These are phyloP conservation scores for Bruguiera gymnorhiza DNA, from an alignment of 345 rosid species.

Conservation along the genomic window DNA sequence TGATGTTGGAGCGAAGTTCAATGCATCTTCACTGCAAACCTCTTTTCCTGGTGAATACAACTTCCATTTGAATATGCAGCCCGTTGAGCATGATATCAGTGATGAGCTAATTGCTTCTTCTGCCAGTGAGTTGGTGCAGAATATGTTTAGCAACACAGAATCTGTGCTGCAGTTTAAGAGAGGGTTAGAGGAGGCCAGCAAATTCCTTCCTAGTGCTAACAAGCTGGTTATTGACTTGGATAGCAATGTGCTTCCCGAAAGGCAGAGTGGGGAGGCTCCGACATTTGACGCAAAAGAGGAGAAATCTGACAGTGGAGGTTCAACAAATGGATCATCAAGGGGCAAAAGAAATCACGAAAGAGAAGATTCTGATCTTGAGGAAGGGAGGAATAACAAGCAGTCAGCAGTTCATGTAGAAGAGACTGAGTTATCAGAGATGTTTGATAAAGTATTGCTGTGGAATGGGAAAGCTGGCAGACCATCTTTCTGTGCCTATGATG, in stretches of 20 bases:
- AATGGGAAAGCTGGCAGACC: slow-evolving; percentile 18
- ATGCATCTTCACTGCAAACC: slow-evolving; percentile 12
- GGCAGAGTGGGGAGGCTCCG: slow-evolving; percentile 15
- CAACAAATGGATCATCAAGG: slow-evolving; percentile 31
- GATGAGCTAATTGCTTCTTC: slow-evolving; percentile 32
- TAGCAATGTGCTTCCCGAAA: background rate
- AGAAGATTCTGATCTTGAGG: slow-evolving; percentile 42
- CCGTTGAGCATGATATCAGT: slow-evolving; percentile 1
- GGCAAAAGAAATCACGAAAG: slow-evolving; percentile 56
- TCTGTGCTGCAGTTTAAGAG: slow-evolving; percentile 64
- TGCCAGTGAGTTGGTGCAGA: slow-evolving; percentile 37
- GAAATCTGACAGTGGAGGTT: slow-evolving; percentile 21
- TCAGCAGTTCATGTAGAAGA: slow-evolving; percentile 52
- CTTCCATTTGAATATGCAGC: slow-evolving; percentile 12
- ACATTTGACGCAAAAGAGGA: slow-evolving; percentile 28
- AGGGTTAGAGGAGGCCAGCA: slow-evolving; percentile 87
- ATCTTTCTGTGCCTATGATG: slow-evolving; percentile 4
- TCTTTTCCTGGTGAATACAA: slow-evolving; percentile 13
- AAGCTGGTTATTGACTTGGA: slow-evolving; percentile 44
- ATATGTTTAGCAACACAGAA: slow-evolving; percentile 51
- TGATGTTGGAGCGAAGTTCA: slow-evolving; percentile 13
- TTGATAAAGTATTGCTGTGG: slow-evolving; percentile 58
- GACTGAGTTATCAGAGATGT: slow-evolving; percentile 55
- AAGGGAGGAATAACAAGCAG: slow-evolving; percentile 62
- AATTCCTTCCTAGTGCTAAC: slow-evolving; percentile 65